Conservation (phyloP, 768 basidiomycete species). For the Daedaleopsis sinensis region DNA sequence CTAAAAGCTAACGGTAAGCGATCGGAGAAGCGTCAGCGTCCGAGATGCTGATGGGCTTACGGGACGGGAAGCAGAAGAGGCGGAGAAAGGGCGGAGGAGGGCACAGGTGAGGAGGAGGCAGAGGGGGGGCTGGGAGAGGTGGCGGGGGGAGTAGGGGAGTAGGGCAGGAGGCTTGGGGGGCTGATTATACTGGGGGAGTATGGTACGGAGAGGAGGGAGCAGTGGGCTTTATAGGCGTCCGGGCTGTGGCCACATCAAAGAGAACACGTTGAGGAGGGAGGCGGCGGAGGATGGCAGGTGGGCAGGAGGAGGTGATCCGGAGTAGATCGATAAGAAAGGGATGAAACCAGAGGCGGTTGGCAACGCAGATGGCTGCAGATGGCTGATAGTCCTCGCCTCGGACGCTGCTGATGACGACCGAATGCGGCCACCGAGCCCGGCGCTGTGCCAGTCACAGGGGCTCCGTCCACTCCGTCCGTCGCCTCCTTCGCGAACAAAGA, state of each 20-base stretch:
- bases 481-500: conserved; percentile 14
- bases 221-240: conserved; percentile 36
- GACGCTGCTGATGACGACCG: neutral
- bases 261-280: conserved; percentile 9
- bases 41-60: conserved; percentile 16
- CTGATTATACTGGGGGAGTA: neutral
- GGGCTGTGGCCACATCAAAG: conserved; percentile 23
- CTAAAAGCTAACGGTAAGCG: conserved; percentile 15
- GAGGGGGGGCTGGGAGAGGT: conserved; percentile 1
- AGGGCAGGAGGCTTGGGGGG: neutral
- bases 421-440: no score
- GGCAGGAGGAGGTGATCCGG: conserved; percentile 25
- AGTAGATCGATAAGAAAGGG: conserved; percentile 30
- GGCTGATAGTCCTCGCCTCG: conserved; percentile 3
- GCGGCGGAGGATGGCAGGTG: conserved; percentile 25
- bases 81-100: conserved; percentile 14
- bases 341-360: conserved; percentile 13
- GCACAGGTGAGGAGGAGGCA: conserved; percentile 12
- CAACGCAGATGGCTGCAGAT: conserved; percentile 9
- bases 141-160: neutral
- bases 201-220: conserved; percentile 13
- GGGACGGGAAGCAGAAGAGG: conserved; percentile 15
- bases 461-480: conserved; percentile 5
- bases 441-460: conserved; percentile 23
- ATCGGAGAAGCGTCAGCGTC: conserved; percentile 19